Evolutionary conservation across 1,284 basidiomycete genomes (phyloP), one percentile per base, ranked within the genome.

Genomic region (Rhodotorula sp.): DNA sequence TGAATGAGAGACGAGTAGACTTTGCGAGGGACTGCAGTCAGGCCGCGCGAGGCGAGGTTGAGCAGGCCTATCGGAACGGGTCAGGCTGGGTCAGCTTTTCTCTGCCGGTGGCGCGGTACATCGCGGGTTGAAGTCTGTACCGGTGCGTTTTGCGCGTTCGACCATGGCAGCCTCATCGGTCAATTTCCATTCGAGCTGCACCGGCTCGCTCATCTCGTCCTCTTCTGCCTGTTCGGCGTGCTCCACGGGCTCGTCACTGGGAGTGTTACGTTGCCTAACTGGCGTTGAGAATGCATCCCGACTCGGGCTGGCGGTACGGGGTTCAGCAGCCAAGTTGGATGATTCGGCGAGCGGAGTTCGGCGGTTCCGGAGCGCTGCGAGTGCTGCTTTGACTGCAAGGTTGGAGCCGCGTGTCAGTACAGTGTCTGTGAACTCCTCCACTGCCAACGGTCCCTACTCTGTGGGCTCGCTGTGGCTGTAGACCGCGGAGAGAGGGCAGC

Each of bases 1-100:
- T 68, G 68, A 0, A 75, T 55, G 67, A 75, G 73, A 2, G 62
- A 14, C 12, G 64, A 58, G 67, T 75, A 75, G 52, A 71, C 67
- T 23, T n/a, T 5, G 3, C 28, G 34, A 14, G 73, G 64, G 43
- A 75, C 31, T 19, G 45, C 12, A 4, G 54, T 21, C 10, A 75
- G 62, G 6, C 47, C 21, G 58, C 69, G 67, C 3, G 73, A 72
- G 1, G 73, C 60, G 23, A 75, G 55, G 60, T 70, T 73, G 26
- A 75, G 68, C 28, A 65, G 64, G 48, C 73, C 73, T 75, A 61
- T 3, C 21, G 4, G 5, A 19, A 7, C 12, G 38, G 38, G 38
- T 43, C 12, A 14, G 4, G 5, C 1, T 1, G 8, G 14, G 28
- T 60, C 19, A 60, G 54, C 28, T 55, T 10, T 14, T 12, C 18